phyloP scores from a whole-genome alignment of 192 early-diverging fungal species.

The Backusella mclennaniae region DNA sequence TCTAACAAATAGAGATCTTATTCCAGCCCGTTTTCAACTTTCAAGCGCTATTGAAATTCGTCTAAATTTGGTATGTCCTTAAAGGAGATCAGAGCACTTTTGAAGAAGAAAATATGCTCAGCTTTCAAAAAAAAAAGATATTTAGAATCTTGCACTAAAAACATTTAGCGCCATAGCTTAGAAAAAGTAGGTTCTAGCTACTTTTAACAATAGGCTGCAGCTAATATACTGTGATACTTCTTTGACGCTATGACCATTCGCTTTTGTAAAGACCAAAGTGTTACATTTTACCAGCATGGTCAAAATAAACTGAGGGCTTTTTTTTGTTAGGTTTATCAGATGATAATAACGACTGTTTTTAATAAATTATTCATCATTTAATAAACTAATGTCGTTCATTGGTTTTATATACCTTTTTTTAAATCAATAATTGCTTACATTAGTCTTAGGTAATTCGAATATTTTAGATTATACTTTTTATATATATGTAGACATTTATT shows the following conservation, averaged over 20 bases:
- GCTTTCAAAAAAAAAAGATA: no score
- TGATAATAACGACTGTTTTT: no score
- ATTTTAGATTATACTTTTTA: background rate
- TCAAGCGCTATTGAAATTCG: no score
- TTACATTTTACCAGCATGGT: background rate
- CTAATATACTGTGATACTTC: background rate
- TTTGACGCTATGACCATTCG: background rate
- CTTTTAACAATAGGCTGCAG: background rate
- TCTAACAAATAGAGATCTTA: no score
- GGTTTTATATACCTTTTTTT: conserved; percentile 11
- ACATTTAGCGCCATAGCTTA: background rate
- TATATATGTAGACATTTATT: background rate
- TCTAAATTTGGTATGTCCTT: no score
- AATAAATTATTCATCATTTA: no score
- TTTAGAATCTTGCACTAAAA: background rate
- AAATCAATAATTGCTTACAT: background rate
- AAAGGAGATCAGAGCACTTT: no score
- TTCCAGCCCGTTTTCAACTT: no score
- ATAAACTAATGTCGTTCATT: no score
- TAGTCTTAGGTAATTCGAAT: background rate
- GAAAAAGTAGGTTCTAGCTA: background rate
- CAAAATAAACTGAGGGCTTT: background rate
- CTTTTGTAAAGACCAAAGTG: background rate
- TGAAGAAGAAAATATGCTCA: no score
- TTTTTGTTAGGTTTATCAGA: background rate